phyloP scores from a whole-genome alignment of 495 filamentous ascomycete genomes.

The Choiromyces venosus region DNA sequence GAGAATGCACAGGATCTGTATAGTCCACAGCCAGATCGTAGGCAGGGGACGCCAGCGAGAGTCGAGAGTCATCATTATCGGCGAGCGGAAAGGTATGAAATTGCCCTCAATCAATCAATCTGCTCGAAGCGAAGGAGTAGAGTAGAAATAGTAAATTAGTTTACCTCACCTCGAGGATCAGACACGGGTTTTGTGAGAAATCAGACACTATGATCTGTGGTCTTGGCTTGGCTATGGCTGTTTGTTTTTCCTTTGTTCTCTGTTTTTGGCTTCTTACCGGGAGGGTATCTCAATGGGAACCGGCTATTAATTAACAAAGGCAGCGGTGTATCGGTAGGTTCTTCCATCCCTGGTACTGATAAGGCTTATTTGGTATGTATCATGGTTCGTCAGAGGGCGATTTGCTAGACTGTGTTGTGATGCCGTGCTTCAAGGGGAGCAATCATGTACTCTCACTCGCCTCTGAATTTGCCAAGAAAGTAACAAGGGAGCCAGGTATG shows the following conservation, averaged over 20 bases:
- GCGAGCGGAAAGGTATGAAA: not conserved
- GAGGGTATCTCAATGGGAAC: not conserved
- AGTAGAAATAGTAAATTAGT: not conserved
- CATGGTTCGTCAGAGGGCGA: not conserved
- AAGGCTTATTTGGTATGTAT: not conserved
- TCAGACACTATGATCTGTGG: not conserved
- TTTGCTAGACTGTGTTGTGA: too few relatives aligned
- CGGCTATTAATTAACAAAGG: not conserved
- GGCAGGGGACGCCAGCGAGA: conserved; percentile 23
- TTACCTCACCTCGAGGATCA: not conserved
- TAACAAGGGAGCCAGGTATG: not conserved
- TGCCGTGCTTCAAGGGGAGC: not conserved
- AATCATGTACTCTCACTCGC: not conserved
- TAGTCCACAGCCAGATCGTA: conserved; percentile 22
- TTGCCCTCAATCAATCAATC: not conserved
- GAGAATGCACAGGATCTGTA: conserved; percentile 22
- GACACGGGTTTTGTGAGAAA: not conserved
- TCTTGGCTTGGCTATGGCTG: not conserved
- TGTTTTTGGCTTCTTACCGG: not conserved
- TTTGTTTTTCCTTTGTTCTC: not conserved
- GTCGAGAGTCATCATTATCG: conserved; percentile 17
- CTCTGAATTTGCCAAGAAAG: not conserved
- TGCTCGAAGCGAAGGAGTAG: not conserved
- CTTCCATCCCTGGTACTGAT: not conserved
- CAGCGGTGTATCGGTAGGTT: not conserved